Base-by-base conservation (phyloP, 225 moss, liverwort and hornwort genomes). In the Polytrichum commune region DNA sequence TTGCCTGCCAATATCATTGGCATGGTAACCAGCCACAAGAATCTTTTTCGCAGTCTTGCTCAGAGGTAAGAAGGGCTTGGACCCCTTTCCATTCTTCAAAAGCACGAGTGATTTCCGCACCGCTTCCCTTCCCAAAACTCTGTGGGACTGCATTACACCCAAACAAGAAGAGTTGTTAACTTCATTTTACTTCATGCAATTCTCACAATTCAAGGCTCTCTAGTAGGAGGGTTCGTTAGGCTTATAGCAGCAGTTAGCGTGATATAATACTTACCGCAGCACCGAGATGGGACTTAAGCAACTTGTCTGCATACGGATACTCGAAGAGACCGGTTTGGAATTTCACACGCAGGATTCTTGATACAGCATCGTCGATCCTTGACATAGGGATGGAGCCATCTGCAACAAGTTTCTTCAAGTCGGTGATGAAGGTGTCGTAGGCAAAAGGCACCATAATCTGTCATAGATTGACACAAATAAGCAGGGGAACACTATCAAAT, bases 371-470 rank as follows among this genome's bases (percentile, higher is more conserved):
- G 60, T 97, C 78, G 54, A 97, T 94, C 71, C 97, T 82, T 22
- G 62, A 62, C 38, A 85, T 66, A 9, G 77, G 22, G 55, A 97
- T 79, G 61, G 35, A 75, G 5, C 88, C 84, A 26, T 72, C 74
- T 2, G 82, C 69, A 16, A 97, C 56, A 0, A 90, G 80, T 69
- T 73, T 27, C 60, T 90, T 97, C 29, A 79, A 63, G 18, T 60
- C 67, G 2, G 68, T 8, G 5, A 85, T 77, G 66, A 80, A 97
- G 16, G 0, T 46, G 8, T 75, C 73, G 71, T 76, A 86, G 55
- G 79, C 76, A 13, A 19, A 87, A 1, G 97, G 97, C 72, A 93
- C 93, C 96, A 97, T 97, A 55, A 97, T 60, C 94, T 95, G 84
- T 65, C 74, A 73, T 38, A 8, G 5, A 58, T 20, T 22, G 29